Evolutionary conservation across 305 asterid genomes (phyloP).

Genomic region (Rubia tinctorum): DNA sequence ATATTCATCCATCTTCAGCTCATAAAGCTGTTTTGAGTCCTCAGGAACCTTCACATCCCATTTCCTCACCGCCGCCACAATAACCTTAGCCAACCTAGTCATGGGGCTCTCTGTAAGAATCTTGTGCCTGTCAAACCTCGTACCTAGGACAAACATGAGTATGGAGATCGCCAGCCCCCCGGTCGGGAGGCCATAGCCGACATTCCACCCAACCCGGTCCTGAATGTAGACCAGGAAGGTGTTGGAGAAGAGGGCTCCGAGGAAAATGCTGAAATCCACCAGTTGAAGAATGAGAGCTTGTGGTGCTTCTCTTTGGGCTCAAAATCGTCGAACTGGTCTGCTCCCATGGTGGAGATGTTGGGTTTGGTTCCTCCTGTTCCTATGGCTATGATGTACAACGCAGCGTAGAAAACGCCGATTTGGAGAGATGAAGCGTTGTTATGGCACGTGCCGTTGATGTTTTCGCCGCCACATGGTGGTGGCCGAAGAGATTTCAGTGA

Average conservation of each 20-base stretch:
- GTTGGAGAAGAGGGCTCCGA: constrained; percentile 64
- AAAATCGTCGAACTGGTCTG: constrained; percentile 63
- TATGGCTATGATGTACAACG: constrained; percentile 53
- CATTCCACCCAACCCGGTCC: constrained; percentile 46
- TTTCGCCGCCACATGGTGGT: constrained; percentile 46
- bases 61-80: constrained; percentile 45
- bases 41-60: constrained; percentile 40
- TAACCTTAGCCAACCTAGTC: constrained; percentile 49
- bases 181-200: constrained; percentile 56
- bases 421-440: constrained; percentile 44
- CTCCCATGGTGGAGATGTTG: constrained; percentile 74
- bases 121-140: constrained; percentile 49
- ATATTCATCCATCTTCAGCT: constrained; percentile 47
- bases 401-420: constrained; percentile 45
- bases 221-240: constrained; percentile 56
- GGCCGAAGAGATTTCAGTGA: constrained; percentile 46
- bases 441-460: constrained; percentile 31
- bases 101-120: constrained; percentile 49
- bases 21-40: constrained; percentile 55
- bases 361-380: constrained; percentile 82
- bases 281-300: constrained; percentile 66
- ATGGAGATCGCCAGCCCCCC: constrained; percentile 46
- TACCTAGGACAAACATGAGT: constrained; percentile 45
- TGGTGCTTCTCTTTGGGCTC: constrained; percentile 52
- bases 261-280: constrained; percentile 76